Evolutionary conservation across 2,329 filamentous ascomycete species (phyloP).

Genomic region (Dichotomopilus funicola): DNA sequence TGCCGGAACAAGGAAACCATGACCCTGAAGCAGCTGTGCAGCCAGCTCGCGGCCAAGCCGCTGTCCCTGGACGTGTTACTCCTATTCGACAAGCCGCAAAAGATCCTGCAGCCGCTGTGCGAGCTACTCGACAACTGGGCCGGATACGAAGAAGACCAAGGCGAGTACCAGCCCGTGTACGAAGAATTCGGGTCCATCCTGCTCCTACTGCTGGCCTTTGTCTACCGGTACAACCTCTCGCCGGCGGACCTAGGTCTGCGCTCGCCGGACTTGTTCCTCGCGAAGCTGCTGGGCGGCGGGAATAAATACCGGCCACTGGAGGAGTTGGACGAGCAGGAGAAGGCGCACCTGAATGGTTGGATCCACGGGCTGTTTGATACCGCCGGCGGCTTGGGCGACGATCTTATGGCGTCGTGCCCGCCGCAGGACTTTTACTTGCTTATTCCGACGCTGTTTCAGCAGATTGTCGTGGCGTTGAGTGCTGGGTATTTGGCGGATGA

Average conservation of each 20-base stretch:
- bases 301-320: constrained; percentile 51
- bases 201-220: constrained; percentile 64
- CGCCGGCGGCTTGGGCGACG: constrained; percentile 66
- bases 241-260: constrained; percentile 57
- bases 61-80: constrained; percentile 67
- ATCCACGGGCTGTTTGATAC: constrained; percentile 70
- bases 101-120: constrained; percentile 68
- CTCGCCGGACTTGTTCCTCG: constrained; percentile 58
- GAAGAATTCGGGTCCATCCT: constrained; percentile 78
- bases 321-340: constrained; percentile 58
- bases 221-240: constrained; percentile 66
- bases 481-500: constrained; percentile 60
- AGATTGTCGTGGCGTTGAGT: constrained; percentile 65
- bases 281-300: constrained; percentile 56
- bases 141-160: constrained; percentile 72
- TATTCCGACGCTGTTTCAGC: constrained; percentile 68
- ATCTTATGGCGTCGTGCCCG: constrained; percentile 73
- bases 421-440: constrained; percentile 78
- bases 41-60: constrained; percentile 64
- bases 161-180: constrained; percentile 77
- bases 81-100: constrained; percentile 63
- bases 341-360: constrained; percentile 64
- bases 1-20: constrained; percentile 71
- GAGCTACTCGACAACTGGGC: constrained; percentile 69
- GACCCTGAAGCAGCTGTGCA: constrained; percentile 69